A percentile compares a stretch with the other conserved stretches of the same genome.
Evolutionary conservation across 2,329 filamentous ascomycete genomes (phyloP).

Genomic region (Dothideomycetes sp.): DNA sequence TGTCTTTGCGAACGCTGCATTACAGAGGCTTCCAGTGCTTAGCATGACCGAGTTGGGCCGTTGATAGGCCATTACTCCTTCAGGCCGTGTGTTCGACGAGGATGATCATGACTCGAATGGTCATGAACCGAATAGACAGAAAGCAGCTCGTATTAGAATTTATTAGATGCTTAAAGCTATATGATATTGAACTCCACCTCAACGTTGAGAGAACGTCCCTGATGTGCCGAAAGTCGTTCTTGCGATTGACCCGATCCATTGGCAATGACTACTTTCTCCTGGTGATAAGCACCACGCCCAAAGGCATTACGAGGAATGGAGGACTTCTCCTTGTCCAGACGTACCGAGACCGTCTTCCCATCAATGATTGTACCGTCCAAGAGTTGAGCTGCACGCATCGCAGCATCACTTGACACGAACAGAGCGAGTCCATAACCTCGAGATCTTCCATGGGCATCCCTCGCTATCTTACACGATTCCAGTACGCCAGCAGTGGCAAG

Average conservation of each 20-base stretch:
- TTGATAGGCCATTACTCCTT: too few relatives aligned
- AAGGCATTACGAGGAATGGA: neutral
- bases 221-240: too few relatives aligned
- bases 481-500: neutral
- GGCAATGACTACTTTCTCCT: neutral
- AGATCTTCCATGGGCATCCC: neutral
- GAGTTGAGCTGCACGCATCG: neutral
- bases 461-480: neutral
- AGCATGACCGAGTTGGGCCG: too few relatives aligned
- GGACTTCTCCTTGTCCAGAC: neutral
- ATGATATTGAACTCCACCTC: too few relatives aligned
- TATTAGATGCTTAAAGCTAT: too few relatives aligned
- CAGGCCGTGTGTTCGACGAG: too few relatives aligned
- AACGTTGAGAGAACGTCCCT: too few relatives aligned
- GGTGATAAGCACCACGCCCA: neutral
- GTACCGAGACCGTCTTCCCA: neutral
- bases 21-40: slow-evolving; percentile 59
- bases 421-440: neutral
- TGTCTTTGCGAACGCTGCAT: slow-evolving; percentile 80
- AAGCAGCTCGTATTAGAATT: too few relatives aligned
- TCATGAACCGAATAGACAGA: too few relatives aligned
- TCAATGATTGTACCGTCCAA: neutral
- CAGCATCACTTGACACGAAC: neutral
- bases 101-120: too few relatives aligned
- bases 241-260: neutral